Conservation (phyloP, 805 yeast genomes). For the Candida manassasensis region DNA sequence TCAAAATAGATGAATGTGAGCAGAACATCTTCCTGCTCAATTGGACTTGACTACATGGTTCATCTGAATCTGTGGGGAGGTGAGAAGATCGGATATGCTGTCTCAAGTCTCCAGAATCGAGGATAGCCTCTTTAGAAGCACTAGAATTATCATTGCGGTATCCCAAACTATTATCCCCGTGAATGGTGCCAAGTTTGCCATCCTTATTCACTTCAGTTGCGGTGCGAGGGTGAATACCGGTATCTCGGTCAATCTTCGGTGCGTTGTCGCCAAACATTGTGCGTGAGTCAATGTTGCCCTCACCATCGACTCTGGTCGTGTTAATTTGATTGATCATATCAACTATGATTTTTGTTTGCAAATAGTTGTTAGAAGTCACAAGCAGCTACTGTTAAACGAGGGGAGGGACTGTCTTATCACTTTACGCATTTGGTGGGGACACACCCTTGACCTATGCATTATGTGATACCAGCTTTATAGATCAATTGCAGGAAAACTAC, state of each 20-base stretch:
- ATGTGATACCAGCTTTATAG: no score
- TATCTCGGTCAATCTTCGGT: neutral
- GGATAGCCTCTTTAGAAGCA: no score
- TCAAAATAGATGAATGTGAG: slow-evolving; percentile 35
- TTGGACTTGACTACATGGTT: slow-evolving; percentile 1
- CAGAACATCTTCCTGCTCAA: slow-evolving; percentile 21
- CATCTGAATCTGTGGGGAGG: no score
- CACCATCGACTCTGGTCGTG: neutral
- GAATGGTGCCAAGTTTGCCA: no score
- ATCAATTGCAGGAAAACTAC: no score
- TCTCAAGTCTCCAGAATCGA: no score
- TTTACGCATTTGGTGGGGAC: neutral
- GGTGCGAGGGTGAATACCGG: no score
- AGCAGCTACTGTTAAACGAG: neutral
- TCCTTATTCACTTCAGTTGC: no score
- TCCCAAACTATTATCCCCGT: no score
- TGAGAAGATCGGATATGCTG: no score
- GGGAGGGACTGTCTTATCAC: neutral
- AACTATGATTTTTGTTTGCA: neutral
- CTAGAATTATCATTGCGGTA: no score
- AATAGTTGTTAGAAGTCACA: neutral
- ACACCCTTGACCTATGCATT: no score
- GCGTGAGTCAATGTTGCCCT: neutral
- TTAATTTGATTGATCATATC: neutral
- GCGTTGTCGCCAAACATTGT: neutral